Evolutionary conservation across 108 stramenopile species (phyloP), one percentile per base, ranked within the genome.

Genomic region (Parietichytrium sp.): DNA sequence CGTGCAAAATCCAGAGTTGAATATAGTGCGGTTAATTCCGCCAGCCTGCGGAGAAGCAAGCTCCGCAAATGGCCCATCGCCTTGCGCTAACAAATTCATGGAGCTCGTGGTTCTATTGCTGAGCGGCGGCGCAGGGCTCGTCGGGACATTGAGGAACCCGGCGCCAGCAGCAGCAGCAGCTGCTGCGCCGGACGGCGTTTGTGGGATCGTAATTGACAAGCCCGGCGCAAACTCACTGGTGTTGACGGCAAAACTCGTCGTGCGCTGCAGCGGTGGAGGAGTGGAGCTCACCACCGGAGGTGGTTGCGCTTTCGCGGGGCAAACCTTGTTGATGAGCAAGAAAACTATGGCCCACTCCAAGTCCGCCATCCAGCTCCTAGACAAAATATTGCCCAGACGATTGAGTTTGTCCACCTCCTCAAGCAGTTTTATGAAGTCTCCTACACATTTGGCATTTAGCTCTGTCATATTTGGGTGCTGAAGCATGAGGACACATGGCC

Each of bases 401-500:
- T 42, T 45, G 20, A 72, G 38, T 0, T 42, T 8, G 20, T 72
- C 61, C 10, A 72, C 33, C 23, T 33, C 61, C 42, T 72, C 38
- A 10, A 72, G 10, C 13, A 72, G 61, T n/a, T 72, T 42, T 6
- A 72, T 42, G 13, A 72, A 12, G 61, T 72, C 36, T n/a, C 38
- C 38, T n/a, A 72, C 61, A n/a, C n/a, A n/a, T n/a, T 42, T 72
- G 0, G 20, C 12, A 33, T 72, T 72, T n/a, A 47, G 8, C 20
- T 72, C 61, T n/a, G n/a, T n/a, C 23, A 72, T 72, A 6, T 33
- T 45, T 10, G 61, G 61, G 20, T 72, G 42, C 10, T 72, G 61
- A n/a, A 72, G 61, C 23, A 72, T 72, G 0, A 20, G 23, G 6
- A 72, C 20, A 20, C 61, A 72, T 25, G 61, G 61, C 61, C 61